phyloP scores from a whole-genome alignment of 805 yeast genomes.

The Candida maesae region DNA sequence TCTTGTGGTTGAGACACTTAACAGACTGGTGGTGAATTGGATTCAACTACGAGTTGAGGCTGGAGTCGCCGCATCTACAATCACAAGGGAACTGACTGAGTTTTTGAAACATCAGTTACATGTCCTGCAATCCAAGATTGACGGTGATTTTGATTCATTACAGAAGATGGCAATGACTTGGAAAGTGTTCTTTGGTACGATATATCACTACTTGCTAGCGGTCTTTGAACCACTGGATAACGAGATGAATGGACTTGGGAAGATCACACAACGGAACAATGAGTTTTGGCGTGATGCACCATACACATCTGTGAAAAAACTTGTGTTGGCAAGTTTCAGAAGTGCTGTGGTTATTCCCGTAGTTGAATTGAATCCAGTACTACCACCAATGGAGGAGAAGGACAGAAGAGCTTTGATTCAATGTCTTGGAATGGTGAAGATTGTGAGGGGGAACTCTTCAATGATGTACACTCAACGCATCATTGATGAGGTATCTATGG shows the following conservation, averaged over 20 bases:
- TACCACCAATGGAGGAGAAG: slow-evolving; percentile 27
- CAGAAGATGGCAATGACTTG: slow-evolving; percentile 35
- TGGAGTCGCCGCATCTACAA: slow-evolving; percentile 32
- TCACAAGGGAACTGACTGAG: slow-evolving; percentile 44
- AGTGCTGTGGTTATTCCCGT: slow-evolving; percentile 52
- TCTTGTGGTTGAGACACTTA: slow-evolving; percentile 59
- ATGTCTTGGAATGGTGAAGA: slow-evolving; percentile 56
- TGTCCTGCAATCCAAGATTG: slow-evolving; percentile 4
- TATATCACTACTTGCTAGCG: slow-evolving; percentile 57
- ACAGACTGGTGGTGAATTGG: slow-evolving; percentile 41
- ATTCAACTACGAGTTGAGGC: slow-evolving; percentile 35
- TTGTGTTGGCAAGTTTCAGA: slow-evolving; percentile 45
- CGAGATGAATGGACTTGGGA: slow-evolving; percentile 34
- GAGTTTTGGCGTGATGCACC: slow-evolving; percentile 27
- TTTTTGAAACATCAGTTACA: slow-evolving; percentile 37
- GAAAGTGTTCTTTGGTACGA: slow-evolving; percentile 52
- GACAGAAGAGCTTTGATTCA: slow-evolving; percentile 46
- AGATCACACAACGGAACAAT: slow-evolving; percentile 23
- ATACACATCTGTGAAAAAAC: slow-evolving; percentile 33
- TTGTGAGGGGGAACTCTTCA: slow-evolving; percentile 38
- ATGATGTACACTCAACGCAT: slow-evolving; percentile 52
- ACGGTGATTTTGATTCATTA: background rate
- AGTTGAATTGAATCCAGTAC: slow-evolving; percentile 38
- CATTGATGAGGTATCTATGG: slow-evolving; percentile 40
- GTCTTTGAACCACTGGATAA: slow-evolving; percentile 56